Percentiles rank a stretch among this genome's conserved stretches.
phyloP scores from a whole-genome alignment of 2,329 filamentous ascomycete genomes.

The Aureobasidium uvarum region DNA sequence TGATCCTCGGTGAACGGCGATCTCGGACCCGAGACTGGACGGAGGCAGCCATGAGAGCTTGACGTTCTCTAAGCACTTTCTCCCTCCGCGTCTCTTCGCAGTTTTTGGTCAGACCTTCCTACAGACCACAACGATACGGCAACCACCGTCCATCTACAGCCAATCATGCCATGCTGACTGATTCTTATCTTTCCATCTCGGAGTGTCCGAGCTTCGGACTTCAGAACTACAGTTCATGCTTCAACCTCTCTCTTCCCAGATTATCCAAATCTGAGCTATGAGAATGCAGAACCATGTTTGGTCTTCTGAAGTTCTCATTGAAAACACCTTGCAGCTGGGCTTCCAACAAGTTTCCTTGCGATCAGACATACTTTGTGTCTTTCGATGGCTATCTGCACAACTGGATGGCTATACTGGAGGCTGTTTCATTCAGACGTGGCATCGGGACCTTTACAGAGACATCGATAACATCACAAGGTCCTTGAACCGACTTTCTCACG shows the following conservation, averaged over 20 bases:
- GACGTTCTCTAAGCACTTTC: background rate
- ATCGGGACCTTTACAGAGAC: background rate
- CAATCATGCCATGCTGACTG: slow-evolving; percentile 16
- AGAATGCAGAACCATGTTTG: background rate
- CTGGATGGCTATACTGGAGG: background rate
- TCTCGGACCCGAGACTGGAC: slow-evolving; percentile 19
- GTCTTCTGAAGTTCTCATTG: too few species aligned
- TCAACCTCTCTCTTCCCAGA: background rate
- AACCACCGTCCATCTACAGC: background rate
- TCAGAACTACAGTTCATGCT: background rate
- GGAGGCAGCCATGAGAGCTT: background rate
- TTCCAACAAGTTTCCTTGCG: background rate
- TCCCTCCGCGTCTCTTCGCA: background rate
- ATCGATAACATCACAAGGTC: background rate
- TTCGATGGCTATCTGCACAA: background rate
- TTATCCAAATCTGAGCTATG: background rate
- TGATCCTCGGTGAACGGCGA: slow-evolving; percentile 23
- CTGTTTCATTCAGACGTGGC: too few species aligned
- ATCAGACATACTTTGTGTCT: background rate
- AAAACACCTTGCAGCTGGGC: background rate
- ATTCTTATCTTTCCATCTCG: slow-evolving; percentile 13
- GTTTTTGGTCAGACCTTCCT: background rate
- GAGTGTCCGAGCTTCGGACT: background rate
- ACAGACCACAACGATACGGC: slow-evolving; percentile 3
- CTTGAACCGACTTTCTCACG: background rate